These are phyloP conservation scores for Entomortierella lignicola DNA, from an alignment of 192 early-diverging fungal species.

Conservation along the genomic window DNA sequence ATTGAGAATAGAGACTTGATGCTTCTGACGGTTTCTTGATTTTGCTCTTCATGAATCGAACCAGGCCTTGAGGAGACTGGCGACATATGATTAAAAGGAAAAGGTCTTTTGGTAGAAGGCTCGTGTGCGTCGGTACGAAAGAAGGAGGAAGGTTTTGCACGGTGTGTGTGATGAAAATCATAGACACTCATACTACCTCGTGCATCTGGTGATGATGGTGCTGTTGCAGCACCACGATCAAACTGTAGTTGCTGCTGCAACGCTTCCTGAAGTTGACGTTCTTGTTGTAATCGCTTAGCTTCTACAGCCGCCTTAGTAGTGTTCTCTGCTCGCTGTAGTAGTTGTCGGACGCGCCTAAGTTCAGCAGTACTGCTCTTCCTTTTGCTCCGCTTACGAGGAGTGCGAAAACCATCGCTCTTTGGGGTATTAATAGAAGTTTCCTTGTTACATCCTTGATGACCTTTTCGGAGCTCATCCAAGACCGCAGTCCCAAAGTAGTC, in stretches of 20 bases:
- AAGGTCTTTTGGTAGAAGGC: background rate
- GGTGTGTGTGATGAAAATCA: slow-evolving; percentile 21
- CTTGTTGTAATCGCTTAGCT: slow-evolving; percentile 24
- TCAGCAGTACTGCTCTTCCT: slow-evolving; percentile 40
- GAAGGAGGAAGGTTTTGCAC: slow-evolving; percentile 4
- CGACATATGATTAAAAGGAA: background rate
- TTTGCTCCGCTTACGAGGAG: slow-evolving; percentile 6
- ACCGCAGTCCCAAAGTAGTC: slow-evolving; percentile 35
- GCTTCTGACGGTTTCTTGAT: slow-evolving; percentile 40
- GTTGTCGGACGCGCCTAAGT: slow-evolving; percentile 37
- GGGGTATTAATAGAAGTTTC: slow-evolving; percentile 8
- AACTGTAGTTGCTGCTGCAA: slow-evolving; percentile 24
- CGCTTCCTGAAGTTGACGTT: slow-evolving; percentile 16
- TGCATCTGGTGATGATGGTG: slow-evolving; percentile 20
- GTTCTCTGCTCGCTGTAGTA: slow-evolving; percentile 47
- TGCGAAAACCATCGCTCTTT: slow-evolving; percentile 17
- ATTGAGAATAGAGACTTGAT: slow-evolving; percentile 43
- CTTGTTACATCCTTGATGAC: slow-evolving; percentile 7
- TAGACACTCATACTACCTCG: slow-evolving; percentile 23
- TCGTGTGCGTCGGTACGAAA: background rate
- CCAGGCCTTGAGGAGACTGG: slow-evolving; percentile 31
- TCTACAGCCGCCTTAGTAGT: slow-evolving; percentile 29
- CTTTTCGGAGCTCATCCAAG: background rate
- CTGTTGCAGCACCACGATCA: slow-evolving; percentile 22
- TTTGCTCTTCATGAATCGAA: slow-evolving; percentile 39